Percentiles rank a stretch among this genome's conserved stretches.
Conservation (phyloP, 306 rosid species). For the Fragaria iinumae region DNA sequence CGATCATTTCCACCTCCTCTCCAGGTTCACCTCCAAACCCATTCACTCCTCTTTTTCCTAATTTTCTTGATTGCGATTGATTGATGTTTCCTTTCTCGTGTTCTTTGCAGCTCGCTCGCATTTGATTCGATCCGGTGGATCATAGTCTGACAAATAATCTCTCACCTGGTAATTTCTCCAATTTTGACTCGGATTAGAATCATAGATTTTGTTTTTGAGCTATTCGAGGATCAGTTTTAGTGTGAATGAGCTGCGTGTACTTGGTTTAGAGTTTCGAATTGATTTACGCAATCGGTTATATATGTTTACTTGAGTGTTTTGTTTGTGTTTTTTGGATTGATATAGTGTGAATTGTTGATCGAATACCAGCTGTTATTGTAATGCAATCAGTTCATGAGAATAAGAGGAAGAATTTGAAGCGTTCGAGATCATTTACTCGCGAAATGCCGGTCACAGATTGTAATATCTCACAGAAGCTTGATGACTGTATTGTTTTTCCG, state of each 20-base stretch:
- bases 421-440: conserved; percentile 45
- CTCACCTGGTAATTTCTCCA: conserved; percentile 20
- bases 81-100: background rate
- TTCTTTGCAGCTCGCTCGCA: conserved; percentile 15
- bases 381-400: conserved; percentile 74
- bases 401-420: conserved; percentile 58
- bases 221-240: background rate
- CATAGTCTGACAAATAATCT: conserved; percentile 20
- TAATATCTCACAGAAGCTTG: conserved; percentile 47
- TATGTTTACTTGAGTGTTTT: background rate
- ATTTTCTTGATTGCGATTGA: conserved; percentile 9
- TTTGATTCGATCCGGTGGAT: conserved; percentile 50
- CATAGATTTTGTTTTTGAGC: background rate
- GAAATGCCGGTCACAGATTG: conserved; percentile 76
- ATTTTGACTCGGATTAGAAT: background rate
- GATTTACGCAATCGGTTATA: conserved; percentile 9
- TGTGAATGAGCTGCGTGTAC: background rate
- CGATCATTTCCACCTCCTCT: conserved; percentile 44
- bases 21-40: conserved; percentile 43
- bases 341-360: conserved; percentile 26
- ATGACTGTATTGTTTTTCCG: conserved; percentile 54
- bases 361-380: conserved; percentile 36
- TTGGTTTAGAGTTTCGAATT: background rate
- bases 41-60: background rate
- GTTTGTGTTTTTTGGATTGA: conserved; percentile 6